Conservation (phyloP, 2,329 filamentous ascomycete species). For the Pseudogymnoascus sp. region DNA sequence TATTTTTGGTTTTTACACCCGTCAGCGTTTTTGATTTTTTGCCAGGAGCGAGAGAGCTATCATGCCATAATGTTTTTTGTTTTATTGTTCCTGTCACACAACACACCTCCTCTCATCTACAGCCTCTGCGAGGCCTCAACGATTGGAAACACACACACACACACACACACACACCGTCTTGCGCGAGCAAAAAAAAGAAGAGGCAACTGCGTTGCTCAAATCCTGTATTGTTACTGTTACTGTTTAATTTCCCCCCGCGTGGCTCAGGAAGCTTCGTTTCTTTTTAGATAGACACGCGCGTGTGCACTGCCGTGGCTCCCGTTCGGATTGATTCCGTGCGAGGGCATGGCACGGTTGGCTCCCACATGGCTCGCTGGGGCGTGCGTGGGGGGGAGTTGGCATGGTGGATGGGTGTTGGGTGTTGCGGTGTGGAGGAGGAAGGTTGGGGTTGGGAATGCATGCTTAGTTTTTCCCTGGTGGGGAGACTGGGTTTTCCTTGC, state of each 20-base stretch:
- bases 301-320: neutral
- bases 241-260: neutral
- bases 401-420: neutral
- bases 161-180: neutral
- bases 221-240: constrained; percentile 1
- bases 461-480: neutral
- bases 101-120: neutral
- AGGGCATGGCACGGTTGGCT: neutral
- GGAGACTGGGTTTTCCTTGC: neutral
- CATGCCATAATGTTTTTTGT: neutral
- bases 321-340: neutral
- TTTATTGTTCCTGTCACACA: neutral
- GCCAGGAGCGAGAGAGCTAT: neutral
- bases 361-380: neutral
- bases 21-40: neutral
- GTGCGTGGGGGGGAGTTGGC: neutral
- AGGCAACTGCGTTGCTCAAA: neutral
- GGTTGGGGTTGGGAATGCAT: neutral
- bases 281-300: neutral
- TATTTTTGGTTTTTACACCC: neutral
- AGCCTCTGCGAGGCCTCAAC: neutral
- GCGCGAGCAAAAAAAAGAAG: neutral
- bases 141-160: neutral
- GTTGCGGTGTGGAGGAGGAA: neutral
- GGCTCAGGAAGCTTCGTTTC: neutral